Base-by-base conservation (phyloP, 1,139 yeast species). In the Taiozyma sp. region DNA sequence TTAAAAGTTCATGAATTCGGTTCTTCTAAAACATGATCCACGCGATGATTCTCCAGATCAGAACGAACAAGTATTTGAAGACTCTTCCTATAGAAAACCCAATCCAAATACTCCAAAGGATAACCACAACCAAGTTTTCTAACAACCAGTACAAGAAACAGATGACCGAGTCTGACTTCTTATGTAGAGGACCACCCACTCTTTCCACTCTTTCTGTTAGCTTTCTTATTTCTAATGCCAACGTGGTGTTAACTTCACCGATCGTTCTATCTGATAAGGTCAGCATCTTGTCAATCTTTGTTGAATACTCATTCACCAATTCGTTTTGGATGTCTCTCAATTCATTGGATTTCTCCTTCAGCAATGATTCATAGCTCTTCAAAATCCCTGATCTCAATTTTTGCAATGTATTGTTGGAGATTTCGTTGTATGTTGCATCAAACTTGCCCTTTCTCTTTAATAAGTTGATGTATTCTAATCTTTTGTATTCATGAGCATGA, bases 161-260 rank as follows among this genome's bases (percentile, higher is more conserved):
- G 54, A 53, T 60, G 62, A 56, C 48, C 21, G 50, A 59, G 50
- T 53, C 61, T 5, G 53, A 48, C 29, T 56, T 50, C 46, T 51
- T 62, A 41, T 56, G 56, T 21, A 52, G 49, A 19, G 63, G 62
- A 6, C 77, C 44, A 13, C 42, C 76, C 47, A 84, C 69, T 45
- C 75, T 76, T 53, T 86, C 95, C 29, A 84, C 70, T 47, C 82
- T 75, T 62, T 88, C 95, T 47, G 79, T 79, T n/a, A 87, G 71
- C 55, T 82, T 80, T 51, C 95, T 73, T 42, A 88, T 70, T 59
- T 87, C 88, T 49, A 88, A 69, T 32, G 90, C 80, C 48, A 88
- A 70, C 1, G 95, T 85, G 0, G 97, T 89, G 65, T 85, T 88
- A 53, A 89, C 85, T 62, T 88, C 96, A 56, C 93, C 87, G 51